These are phyloP conservation scores for Phenoliferia sp. DNA, from an alignment of 1,284 basidiomycete species.

Conservation along the genomic window DNA sequence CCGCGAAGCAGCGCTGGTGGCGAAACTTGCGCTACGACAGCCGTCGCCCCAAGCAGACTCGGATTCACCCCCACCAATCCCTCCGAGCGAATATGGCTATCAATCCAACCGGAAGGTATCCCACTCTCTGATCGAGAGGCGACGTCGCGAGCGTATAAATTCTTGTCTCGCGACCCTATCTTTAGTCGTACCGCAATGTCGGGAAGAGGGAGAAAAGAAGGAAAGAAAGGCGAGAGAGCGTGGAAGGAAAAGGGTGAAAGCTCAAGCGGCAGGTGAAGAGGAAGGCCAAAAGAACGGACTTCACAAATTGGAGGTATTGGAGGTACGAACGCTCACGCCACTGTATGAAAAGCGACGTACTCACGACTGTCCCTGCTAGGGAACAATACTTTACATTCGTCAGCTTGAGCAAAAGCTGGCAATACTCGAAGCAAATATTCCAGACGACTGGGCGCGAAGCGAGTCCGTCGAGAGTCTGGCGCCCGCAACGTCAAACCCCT, in stretches of 20 bases:
- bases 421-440: neutral
- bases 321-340: constrained; percentile 35
- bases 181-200: constrained; percentile 54
- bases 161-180: constrained; percentile 64
- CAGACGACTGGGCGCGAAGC: too few relatives aligned
- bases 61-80: neutral
- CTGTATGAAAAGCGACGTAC: neutral
- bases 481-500: neutral
- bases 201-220: constrained; percentile 26
- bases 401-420: constrained; percentile 9
- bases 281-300: constrained; percentile 59
- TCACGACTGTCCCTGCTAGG: constrained; percentile 3
- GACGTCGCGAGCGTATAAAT: constrained; percentile 74
- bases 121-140: constrained; percentile 77
- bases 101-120: constrained; percentile 73
- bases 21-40: constrained; percentile 15
- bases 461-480: neutral
- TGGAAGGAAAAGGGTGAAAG: constrained; percentile 38
- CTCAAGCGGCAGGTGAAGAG: constrained; percentile 25
- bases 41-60: constrained; percentile 19
- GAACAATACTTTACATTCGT: constrained; percentile 27
- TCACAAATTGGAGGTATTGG: constrained; percentile 67
- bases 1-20: constrained; percentile 16
- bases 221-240: constrained; percentile 41
- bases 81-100: neutral